Base-by-base conservation (phyloP, 1,139 yeast species). In the Hemisphaericaspora xylofermentans region DNA sequence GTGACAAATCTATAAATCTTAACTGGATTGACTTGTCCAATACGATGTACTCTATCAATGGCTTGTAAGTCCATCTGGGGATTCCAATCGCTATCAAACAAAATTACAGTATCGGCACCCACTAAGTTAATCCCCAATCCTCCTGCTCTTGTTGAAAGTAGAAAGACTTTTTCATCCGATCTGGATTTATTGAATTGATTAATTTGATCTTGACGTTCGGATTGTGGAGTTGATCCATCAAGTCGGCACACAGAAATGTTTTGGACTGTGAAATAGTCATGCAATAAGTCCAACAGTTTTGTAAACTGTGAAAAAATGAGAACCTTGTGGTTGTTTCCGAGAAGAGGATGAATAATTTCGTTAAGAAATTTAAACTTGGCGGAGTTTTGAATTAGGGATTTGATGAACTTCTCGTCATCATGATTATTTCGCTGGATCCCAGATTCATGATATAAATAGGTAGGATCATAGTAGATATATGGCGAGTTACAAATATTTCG, bases 41-140 rank as follows among this genome's bases (percentile, higher is more conserved):
- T 88, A 56, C 98, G 71, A 60, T 93, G 98, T 12, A 88, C 95
- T 44, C 98, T 73, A 56, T 91, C 98, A 78, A 93, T 93, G 0
- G 98, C 98, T 59, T 93, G 98, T 39, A 89, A 66, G 61, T 93
- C 98, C 51, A 88, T 91, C 57, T 93, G 98, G 0, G 98, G 98
- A 54, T 93, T 93, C 96, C 98, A 91, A 58, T 93, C 98, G 45
- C 88, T 85, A 56, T 93, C 98, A 58, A 88, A 89, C 13, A 93
- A 56, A 3, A 93, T 78, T 1, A 93, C 98, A 0, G 95, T 84
- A 53, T 93, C 97, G 0, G 98, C 96, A 1, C 86, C 80, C 0
- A 84, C 78, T 43, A 93, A 70, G 54, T 93, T 93, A 36, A 93
- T 79, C 2, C 98, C 98, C 22, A 93, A 74, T 0, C 98, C 98